Evolutionary conservation across 179 eudicot genomes (phyloP).

Genomic region (Spinacia oleracea): DNA sequence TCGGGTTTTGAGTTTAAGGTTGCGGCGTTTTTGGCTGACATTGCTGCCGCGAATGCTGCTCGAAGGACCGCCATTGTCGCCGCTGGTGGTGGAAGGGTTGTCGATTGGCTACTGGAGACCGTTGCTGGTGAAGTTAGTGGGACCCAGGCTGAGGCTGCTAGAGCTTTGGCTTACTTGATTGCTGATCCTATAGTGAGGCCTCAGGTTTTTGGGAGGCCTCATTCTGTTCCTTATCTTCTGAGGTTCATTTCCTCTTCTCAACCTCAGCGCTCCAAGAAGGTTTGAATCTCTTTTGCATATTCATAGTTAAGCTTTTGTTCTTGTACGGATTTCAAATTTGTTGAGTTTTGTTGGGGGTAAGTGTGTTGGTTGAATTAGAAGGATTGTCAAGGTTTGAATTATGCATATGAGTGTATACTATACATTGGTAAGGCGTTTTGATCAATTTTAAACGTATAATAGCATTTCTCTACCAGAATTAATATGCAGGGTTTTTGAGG

Average conservation of each 20-base stretch:
- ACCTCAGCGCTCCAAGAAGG: conserved; percentile 72
- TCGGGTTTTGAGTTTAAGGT: conserved; percentile 86
- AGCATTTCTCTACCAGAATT: not conserved
- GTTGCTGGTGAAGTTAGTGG: conserved; percentile 47
- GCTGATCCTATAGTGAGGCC: conserved; percentile 72
- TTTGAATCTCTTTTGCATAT: not conserved
- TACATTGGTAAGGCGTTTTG: not conserved
- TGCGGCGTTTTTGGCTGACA: conserved; percentile 94
- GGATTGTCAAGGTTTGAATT: not conserved
- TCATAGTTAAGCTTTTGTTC: not conserved
- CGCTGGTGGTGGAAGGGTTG: conserved; percentile 84
- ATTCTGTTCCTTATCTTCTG: conserved; percentile 72
- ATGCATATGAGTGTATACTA: not conserved
- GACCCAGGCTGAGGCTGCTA: conserved; percentile 88
- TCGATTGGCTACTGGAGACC: conserved; percentile 80
- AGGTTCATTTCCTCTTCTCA: conserved; percentile 79
- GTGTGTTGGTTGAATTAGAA: not conserved
- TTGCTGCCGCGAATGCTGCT: conserved; percentile 78
- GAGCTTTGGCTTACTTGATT: conserved; percentile 91
- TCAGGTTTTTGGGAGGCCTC: conserved; percentile 68
- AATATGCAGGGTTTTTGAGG: not conserved
- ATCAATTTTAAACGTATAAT: not conserved
- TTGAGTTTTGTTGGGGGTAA: not conserved
- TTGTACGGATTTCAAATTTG: not conserved
- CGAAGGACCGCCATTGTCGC: conserved; percentile 83